Evolutionary conservation across 192 early-diverging fungal genomes (phyloP).

Genomic region (Allomyces macrogynus): DNA sequence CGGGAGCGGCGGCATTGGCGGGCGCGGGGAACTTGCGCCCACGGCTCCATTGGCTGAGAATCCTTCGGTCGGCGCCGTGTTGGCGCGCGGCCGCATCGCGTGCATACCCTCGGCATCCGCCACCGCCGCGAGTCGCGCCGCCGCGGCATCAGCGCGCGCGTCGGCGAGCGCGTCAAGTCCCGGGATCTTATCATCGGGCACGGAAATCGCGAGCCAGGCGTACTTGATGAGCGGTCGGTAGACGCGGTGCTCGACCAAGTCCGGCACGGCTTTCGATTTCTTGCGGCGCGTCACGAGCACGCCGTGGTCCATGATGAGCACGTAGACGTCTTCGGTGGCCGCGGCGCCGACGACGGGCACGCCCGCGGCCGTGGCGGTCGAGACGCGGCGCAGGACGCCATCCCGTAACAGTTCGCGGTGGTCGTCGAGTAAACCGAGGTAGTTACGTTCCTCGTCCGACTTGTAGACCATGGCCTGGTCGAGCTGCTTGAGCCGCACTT

Average conservation of each 20-base stretch:
- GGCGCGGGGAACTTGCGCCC: neutral
- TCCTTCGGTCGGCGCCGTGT: no score
- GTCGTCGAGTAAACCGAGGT: conserved; percentile 48
- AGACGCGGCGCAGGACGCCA: conserved; percentile 29
- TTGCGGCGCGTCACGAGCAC: conserved; percentile 46
- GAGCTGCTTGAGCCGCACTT: conserved; percentile 54
- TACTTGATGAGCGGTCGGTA: conserved; percentile 9
- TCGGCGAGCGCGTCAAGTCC: neutral
- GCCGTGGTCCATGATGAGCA: conserved; percentile 76
- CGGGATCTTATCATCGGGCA: neutral
- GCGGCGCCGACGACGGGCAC: neutral
- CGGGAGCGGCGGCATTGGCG: neutral
- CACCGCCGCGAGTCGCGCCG: no score
- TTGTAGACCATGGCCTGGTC: conserved; percentile 45
- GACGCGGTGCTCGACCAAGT: conserved; percentile 2
- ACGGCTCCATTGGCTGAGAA: no score
- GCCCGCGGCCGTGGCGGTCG: no score
- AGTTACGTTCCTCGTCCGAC: conserved; percentile 27
- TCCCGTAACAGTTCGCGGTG: conserved; percentile 54
- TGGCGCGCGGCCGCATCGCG: no score
- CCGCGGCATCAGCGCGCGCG: no score
- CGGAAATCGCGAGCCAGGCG: neutral
- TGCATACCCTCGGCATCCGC: no score
- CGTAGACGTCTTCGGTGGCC: conserved; percentile 25
- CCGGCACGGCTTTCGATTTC: conserved; percentile 13